A percentile compares a stretch with the other conserved stretches of the same genome.
Evolutionary conservation across 495 filamentous ascomycete species (phyloP).

Genomic region (Trichoderma orchidacearum): DNA sequence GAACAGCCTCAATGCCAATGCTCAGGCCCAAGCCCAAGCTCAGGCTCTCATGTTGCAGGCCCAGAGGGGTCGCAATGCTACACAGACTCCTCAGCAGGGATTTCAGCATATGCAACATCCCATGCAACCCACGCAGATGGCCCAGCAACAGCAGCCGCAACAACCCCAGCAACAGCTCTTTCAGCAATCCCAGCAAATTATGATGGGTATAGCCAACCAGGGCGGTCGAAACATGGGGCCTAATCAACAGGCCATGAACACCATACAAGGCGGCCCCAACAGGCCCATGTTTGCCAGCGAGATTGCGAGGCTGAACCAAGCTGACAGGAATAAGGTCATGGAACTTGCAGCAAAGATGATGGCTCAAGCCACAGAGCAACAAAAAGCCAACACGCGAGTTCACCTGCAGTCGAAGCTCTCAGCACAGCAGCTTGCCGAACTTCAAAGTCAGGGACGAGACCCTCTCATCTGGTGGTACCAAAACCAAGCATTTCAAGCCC

Average conservation of each 20-base stretch:
- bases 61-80: conserved; percentile 13
- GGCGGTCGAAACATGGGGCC: conserved; percentile 18
- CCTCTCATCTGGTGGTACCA: conserved; percentile 26
- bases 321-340: conserved; percentile 14
- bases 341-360: conserved; percentile 15
- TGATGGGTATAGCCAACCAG: conserved; percentile 19
- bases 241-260: conserved; percentile 25
- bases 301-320: conserved; percentile 10
- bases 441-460: conserved; percentile 22
- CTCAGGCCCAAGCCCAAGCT: conserved; percentile 30
- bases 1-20: conserved; percentile 24
- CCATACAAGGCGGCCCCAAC: conserved; percentile 14
- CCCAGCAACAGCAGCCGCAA: conserved; percentile 18
- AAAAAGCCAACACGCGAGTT: conserved; percentile 17
- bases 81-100: conserved; percentile 24
- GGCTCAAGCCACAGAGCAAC: conserved; percentile 13
- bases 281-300: conserved; percentile 7
- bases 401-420: conserved; percentile 16
- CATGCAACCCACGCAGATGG: conserved; percentile 31
- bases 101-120: conserved; percentile 36
- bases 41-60: conserved; percentile 25
- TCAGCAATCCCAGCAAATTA: conserved; percentile 16
- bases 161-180: background rate
- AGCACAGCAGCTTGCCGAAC: conserved; percentile 15
- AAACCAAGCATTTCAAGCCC: conserved; percentile 18